phyloP scores from a whole-genome alignment of 495 filamentous ascomycete genomes.

The Aspergillus nidulans region DNA sequence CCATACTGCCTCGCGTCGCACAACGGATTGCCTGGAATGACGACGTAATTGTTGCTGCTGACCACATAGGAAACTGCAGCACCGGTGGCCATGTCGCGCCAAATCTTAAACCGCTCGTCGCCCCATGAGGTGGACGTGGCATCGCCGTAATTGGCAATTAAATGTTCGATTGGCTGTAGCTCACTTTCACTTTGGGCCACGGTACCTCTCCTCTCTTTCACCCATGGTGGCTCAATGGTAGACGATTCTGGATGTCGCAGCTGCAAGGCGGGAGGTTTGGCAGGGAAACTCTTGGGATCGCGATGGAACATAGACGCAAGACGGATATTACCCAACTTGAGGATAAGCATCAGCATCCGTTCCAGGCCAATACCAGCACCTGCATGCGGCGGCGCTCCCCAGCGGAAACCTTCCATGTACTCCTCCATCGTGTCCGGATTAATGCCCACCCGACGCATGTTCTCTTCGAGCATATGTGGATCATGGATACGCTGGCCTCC shows the following conservation, averaged over 20 bases:
- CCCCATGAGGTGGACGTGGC: constrained; percentile 85
- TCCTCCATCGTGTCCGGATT: constrained; percentile 76
- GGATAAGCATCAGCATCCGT: constrained; percentile 76
- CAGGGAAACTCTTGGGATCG: constrained; percentile 76
- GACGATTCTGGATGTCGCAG: constrained; percentile 76
- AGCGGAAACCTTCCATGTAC: constrained; percentile 83
- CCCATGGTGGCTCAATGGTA: constrained; percentile 62
- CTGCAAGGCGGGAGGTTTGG: constrained; percentile 46
- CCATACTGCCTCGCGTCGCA: constrained; percentile 69
- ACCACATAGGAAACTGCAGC: constrained; percentile 76
- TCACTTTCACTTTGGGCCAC: constrained; percentile 42
- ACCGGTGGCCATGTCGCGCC: constrained; percentile 70
- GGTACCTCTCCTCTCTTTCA: constrained; percentile 32
- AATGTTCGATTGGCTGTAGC: constrained; percentile 69
- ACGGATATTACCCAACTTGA: constrained; percentile 84
- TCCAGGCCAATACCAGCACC: constrained; percentile 89
- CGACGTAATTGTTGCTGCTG: constrained; percentile 64
- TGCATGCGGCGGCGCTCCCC: constrained; percentile 83
- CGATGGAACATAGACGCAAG: constrained; percentile 79
- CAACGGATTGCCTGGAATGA: constrained; percentile 77
- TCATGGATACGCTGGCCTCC: constrained; percentile 92
- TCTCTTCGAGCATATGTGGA: constrained; percentile 64
- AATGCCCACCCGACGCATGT: constrained; percentile 71
- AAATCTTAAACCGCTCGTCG: constrained; percentile 76
- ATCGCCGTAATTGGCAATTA: constrained; percentile 86